Base-by-base conservation (phyloP, 129 eudicot species). In the Flaveria sonorensis region DNA sequence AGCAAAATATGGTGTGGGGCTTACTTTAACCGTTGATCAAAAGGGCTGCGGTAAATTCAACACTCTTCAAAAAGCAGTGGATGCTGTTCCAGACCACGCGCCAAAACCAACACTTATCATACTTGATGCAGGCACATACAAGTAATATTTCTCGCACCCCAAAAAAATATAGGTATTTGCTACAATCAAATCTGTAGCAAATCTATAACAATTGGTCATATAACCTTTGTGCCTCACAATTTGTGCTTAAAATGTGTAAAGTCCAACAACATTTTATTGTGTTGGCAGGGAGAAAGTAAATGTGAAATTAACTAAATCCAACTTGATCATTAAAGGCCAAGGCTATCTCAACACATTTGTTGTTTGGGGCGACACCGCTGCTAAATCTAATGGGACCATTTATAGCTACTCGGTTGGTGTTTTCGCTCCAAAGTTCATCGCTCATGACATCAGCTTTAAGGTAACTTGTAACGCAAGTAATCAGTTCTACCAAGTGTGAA, bases 391-490 rank as follows among this genome's bases (percentile, higher is more conserved):
- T 59, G 90, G 92, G 46, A 94, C 98, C 28, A 51, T 66, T 16
- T 52, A 6, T 23, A 94, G 97, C 80, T 83, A 79, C 60, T 53
- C 96, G 0, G 77, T 94, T 79, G 68, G 92, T 55, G 76, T 87
- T 43, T 89, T 18, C 39, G 83, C 92, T 30, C 78, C 85, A 4
- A 84, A 85, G 18, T 94, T 94, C 80, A 57, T 73, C 21, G 97
- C 96, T 74, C 83, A 89, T 43, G 81, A 89, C 60, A 86, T 94
- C 16, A 91, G 98, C 78, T 94, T 94, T 73, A 69, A 81, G 97
- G 96, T 92, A 89, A 39, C 50, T 57, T 57, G 26, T 16, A 66
- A 46, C 15, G 26, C 64, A 74, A n/a, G 66, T 66, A 67, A 53
- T 65, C 45, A 16, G 5, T 6, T 7, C 40, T 19, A 0, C 14